A percentile compares a stretch with the other conserved stretches of the same genome.
Evolutionary conservation across 2,329 filamentous ascomycete species (phyloP).

Genomic region (Penicillium sp.): DNA sequence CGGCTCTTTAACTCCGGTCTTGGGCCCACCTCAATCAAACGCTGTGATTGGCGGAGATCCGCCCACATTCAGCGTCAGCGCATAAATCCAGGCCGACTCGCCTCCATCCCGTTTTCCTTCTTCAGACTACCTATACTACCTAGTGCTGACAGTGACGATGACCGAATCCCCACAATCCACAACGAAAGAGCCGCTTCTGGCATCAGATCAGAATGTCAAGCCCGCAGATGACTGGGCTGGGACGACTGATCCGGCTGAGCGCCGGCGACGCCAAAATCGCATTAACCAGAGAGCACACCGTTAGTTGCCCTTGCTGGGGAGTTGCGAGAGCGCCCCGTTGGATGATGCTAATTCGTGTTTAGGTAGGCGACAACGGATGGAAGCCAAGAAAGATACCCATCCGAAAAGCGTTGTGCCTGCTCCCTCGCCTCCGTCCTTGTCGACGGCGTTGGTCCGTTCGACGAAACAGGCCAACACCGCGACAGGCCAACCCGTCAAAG

Average conservation of each 20-base stretch:
- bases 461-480: neutral
- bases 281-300: conserved; percentile 33
- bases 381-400: conserved; percentile 11
- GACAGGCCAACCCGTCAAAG: neutral
- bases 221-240: conserved; percentile 26
- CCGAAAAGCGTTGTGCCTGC: conserved; percentile 12
- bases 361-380: conserved; percentile 25
- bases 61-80: no score
- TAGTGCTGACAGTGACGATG: neutral
- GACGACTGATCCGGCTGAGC: conserved; percentile 26
- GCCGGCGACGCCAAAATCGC: conserved; percentile 31
- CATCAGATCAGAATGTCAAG: no score
- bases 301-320: conserved; percentile 11
- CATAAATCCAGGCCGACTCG: no score
- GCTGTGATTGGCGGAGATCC: no score
- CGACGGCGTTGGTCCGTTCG: conserved; percentile 4
- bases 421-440: conserved; percentile 1
- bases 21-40: no score
- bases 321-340: neutral
- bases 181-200: neutral
- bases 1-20: no score
- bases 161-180: neutral
- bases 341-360: neutral
- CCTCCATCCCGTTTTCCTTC: neutral
- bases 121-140: neutral